A percentile compares a stretch with the other conserved stretches of the same genome.
Evolutionary conservation across 2,329 filamentous ascomycete genomes (phyloP).

Genomic region (Pestalotiopsis sp.): DNA sequence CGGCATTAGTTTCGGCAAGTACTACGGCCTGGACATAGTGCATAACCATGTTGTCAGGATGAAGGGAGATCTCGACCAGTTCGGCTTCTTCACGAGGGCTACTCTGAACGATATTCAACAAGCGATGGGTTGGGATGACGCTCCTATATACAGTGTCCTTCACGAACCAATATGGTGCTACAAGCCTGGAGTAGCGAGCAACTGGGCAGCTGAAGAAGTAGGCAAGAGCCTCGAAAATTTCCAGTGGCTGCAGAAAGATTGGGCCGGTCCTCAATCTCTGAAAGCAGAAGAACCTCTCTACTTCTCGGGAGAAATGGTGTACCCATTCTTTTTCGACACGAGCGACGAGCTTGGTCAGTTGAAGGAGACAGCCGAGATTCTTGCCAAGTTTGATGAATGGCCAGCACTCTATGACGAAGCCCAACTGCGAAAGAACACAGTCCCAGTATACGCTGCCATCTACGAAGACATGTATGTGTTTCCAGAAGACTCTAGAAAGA

Average conservation of each 20-base stretch:
- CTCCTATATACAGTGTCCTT: constrained; percentile 81
- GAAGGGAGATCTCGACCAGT: constrained; percentile 72
- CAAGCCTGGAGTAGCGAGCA: constrained; percentile 61
- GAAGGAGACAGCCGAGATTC: constrained; percentile 66
- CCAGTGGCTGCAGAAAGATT: constrained; percentile 50
- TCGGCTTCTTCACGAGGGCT: constrained; percentile 74
- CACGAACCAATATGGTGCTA: constrained; percentile 90
- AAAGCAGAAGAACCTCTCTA: constrained; percentile 57
- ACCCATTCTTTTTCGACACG: constrained; percentile 80
- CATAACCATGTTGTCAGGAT: constrained; percentile 74
- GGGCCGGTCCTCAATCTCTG: constrained; percentile 39
- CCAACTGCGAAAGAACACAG: constrained; percentile 74
- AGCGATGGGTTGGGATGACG: constrained; percentile 70
- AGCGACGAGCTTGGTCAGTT: constrained; percentile 76
- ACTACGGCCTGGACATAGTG: constrained; percentile 40
- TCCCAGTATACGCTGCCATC: constrained; percentile 83
- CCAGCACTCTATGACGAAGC: constrained; percentile 74
- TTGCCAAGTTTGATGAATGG: constrained; percentile 74
- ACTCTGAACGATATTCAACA: constrained; percentile 71
- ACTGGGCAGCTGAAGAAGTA: constrained; percentile 75
- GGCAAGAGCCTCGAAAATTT: constrained; percentile 51
- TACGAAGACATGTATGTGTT: constrained; percentile 97
- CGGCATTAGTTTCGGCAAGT: constrained; percentile 74
- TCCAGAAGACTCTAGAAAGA: constrained; percentile 71
- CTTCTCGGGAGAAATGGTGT: constrained; percentile 95